Percentiles rank a stretch among this genome's conserved stretches.
Conservation (phyloP, 2,329 filamentous ascomycete genomes). For the Aspergillus awamori region DNA sequence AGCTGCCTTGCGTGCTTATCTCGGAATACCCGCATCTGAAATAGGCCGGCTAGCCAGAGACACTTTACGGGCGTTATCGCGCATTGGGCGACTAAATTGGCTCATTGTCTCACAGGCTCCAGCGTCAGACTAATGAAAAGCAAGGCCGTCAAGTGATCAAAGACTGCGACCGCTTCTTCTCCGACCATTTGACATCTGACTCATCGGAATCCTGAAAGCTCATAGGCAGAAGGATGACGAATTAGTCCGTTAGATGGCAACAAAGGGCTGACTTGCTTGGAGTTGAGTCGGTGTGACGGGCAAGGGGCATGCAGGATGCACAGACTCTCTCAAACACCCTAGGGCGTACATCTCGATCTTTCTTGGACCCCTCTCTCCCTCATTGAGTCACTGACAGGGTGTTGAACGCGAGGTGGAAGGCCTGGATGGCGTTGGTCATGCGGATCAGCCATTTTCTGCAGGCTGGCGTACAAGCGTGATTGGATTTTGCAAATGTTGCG, state of each 20-base stretch:
- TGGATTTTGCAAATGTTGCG: background rate
- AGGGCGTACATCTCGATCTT: background rate
- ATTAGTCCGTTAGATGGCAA: background rate
- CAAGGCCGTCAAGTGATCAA: constrained; percentile 8
- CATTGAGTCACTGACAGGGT: constrained; percentile 7
- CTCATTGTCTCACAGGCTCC: background rate
- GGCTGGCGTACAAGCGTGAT: background rate
- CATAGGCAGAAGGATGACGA: constrained; percentile 3
- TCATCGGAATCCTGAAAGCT: background rate
- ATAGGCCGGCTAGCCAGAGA: background rate
- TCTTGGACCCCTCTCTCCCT: background rate
- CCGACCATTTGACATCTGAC: background rate
- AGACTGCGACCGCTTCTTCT: constrained; percentile 1
- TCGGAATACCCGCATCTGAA: background rate
- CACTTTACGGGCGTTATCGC: constrained; percentile 1
- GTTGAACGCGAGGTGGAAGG: background rate
- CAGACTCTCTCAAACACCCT: constrained; percentile 3
- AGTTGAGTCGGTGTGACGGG: constrained; percentile 12
- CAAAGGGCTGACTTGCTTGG: background rate
- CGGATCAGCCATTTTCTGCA: background rate
- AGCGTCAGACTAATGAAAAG: background rate
- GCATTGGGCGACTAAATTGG: background rate
- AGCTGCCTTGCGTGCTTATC: constrained; percentile 9
- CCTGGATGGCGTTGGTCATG: background rate
- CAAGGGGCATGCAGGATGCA: constrained; percentile 11